Base-by-base conservation (phyloP, 176 grass and related monocot species). In the Chloris gayana region DNA sequence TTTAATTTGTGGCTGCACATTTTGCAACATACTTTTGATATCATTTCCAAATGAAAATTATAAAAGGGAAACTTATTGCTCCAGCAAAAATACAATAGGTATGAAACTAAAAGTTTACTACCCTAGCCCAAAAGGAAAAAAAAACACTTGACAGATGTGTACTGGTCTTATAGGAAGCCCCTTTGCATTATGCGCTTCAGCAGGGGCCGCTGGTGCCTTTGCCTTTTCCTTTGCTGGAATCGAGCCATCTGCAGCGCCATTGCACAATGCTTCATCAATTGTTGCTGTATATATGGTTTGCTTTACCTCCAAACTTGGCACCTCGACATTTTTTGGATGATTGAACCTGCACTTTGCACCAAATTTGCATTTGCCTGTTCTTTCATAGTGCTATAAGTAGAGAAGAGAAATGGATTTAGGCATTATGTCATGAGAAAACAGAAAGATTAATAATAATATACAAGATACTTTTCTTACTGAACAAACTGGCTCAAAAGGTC, bases 291-390 rank as follows among this genome's bases (percentile, higher is more conserved):
- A 81, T 62, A 51, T 83, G 18, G 71, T 76, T 89, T 90, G 85
- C 74, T 87, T 72, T 80, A 69, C 86, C 67, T 47, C 72, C 14
- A 67, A 39, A 73, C 69, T 44, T 62, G 45, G 42, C 35, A 79
- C 68, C 31, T 86, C 76, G 73, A 66, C 47, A 86, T 95, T 84
- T 69, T 93, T 95, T 17, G 90, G 88, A 80, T 99, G 93, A 84
- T 91, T 62, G 82, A 96, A 96, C 73, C 90, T 99, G 71, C 93
- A 95, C 12, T 26, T 90, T 66, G 77, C 59, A 9, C 90, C 88
- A 89, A 93, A 99, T 83, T 85, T 95, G 91, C 88, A 99, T 75
- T 77, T 93, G 27, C 87, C 88, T 83, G 94, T 93, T 84, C 88
- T 99, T 69, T 53, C 72, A 65, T 93, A 95, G 76, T 83, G 89